A percentile compares a stretch with the other conserved stretches of the same genome.
Conservation (phyloP, 1,284 basidiomycete genomes). For the Austroboletus niveus region DNA sequence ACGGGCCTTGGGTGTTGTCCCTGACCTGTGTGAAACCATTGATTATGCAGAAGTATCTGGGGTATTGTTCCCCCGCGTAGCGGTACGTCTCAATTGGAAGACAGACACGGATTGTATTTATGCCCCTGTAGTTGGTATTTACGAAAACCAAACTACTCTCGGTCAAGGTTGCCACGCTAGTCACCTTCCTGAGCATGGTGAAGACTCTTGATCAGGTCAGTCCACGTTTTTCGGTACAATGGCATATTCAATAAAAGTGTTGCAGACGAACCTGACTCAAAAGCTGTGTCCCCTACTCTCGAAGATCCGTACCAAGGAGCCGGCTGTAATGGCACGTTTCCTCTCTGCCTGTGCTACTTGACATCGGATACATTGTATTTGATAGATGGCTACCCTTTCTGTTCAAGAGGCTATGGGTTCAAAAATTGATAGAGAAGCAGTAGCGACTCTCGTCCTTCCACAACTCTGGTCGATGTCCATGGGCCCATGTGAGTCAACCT, state of each 20-base stretch:
- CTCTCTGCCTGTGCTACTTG: not conserved
- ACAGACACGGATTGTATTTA: slow-evolving; percentile 10
- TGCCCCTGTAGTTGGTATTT: slow-evolving; percentile 68
- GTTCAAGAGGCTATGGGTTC: slow-evolving; percentile 97
- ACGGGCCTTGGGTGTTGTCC: slow-evolving; percentile 81
- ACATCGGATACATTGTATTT: slow-evolving; percentile 1
- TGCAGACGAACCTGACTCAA: slow-evolving; percentile 80
- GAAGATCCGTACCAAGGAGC: slow-evolving; percentile 94
- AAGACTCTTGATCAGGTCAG: slow-evolving; percentile 87
- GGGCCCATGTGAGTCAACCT: slow-evolving; percentile 73
- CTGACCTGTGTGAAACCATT: slow-evolving; percentile 87
- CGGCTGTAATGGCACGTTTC: slow-evolving; percentile 78
- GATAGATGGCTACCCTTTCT: slow-evolving; percentile 84
- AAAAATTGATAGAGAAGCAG: slow-evolving; percentile 93
- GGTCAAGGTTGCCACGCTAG: slow-evolving; percentile 87
- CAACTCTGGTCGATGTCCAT: slow-evolving; percentile 97
- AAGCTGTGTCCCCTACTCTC: slow-evolving; percentile 93
- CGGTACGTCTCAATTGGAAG: slow-evolving; percentile 50
- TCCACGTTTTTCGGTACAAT: not conserved
- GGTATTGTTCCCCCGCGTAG: slow-evolving; percentile 83
- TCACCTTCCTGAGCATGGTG: slow-evolving; percentile 90
- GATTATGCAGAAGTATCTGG: slow-evolving; percentile 92
- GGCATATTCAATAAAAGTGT: slow-evolving; percentile 5
- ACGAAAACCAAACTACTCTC: slow-evolving; percentile 84
- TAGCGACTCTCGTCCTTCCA: slow-evolving; percentile 90